Base-by-base conservation (phyloP, 495 filamentous ascomycete genomes). In the Astrothelium subdiscretum region DNA sequence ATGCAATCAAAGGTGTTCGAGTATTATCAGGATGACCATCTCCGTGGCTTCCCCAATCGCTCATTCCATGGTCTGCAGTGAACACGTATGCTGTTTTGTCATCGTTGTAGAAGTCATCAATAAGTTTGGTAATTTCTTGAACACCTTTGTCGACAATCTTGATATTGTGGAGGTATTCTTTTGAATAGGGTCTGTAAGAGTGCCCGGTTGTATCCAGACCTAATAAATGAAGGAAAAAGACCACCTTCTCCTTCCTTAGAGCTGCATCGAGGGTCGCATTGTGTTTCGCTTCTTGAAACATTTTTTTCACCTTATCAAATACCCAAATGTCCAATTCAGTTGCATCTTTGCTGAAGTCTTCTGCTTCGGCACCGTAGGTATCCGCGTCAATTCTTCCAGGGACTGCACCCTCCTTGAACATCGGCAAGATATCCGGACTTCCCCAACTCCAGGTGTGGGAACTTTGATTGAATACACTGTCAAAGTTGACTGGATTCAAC, bases 361-460 rank as follows among this genome's bases (percentile, higher is more conserved):
- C 95, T 57, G 83, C 80, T 57, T 96, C 91, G 31, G 88, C 83
- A 22, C 79, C 83, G 70, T 99, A 99, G 48, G 79, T 89, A 61
- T 87, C 87, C 24, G 88, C 86, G 72, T 96, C 89, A 11, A 99
- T 85, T 62, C 87, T 81, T 0, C 90, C 89, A 4, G 89, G 88
- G n/a, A 87, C 84, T 8, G 94, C 95, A 0, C 95, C 95, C 65
- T 92, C 84, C 70, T 95, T 84, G 70, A 99, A 99, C 95, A 99
- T 99, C 12, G 85, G 89, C 59, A 97, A 76, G 69, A 99, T 99
- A 77, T 99, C 95, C 13, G 92, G 92, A 68, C 92, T 97, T 8
- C 95, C 94, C 95, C 95, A 99, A 72, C 90, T 92, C 95, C 95
- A 99, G 3, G 95, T 97, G 75, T 97, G 95, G 31, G 88, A 78